Evolutionary conservation across 352 stramenopile genomes (phyloP), one percentile per base, ranked within the genome.

Genomic region (Phytophthora lateralis): DNA sequence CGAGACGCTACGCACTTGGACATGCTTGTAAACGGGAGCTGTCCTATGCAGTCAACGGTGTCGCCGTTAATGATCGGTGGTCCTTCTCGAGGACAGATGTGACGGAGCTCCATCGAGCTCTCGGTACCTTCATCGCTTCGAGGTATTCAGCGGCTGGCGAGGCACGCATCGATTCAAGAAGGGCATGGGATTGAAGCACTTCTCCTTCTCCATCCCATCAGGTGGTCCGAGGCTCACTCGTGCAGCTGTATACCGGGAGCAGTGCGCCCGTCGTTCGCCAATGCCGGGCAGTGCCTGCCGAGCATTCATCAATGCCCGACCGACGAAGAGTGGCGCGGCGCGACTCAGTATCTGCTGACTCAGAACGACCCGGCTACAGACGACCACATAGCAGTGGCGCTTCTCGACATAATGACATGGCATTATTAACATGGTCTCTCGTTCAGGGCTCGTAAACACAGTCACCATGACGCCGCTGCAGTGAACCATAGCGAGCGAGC

Each of bases 261-360:
- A n/a, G n/a, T n/a, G n/a, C n/a, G n/a, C n/a, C n/a, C n/a, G n/a
- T n/a, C n/a, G 6, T 37, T 12, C 32, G 6, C 6, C 32, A 2
- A 37, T 37, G 2, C 27, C 6, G n/a, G n/a, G n/a, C n/a, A n/a
- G n/a, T n/a, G n/a, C n/a, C n/a, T n/a, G 26, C 26, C 26, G 26
- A 29, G 26, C 26, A 29, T 29, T 47, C 30, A 18, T 18, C 24
- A 35, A 29, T 26, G 43, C 18, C 21, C 42, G 20, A 11, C 21
- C 42, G 20, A 11, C 29, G 47, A 48, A 53, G 57, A 51, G 57
- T 53, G n/a, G 48, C 21, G 53, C 34, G 17, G 3, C 10, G 6
- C 21, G 38, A 64, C 56, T 57, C 56, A 61, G 48, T 15, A 39
- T 51, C 48, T 47, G 48, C 11, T 45, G 43, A 49, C 37, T 55